These are phyloP conservation scores for Pterocarpus santalinus DNA, from an alignment of 306 rosid species.

Conservation along the genomic window DNA sequence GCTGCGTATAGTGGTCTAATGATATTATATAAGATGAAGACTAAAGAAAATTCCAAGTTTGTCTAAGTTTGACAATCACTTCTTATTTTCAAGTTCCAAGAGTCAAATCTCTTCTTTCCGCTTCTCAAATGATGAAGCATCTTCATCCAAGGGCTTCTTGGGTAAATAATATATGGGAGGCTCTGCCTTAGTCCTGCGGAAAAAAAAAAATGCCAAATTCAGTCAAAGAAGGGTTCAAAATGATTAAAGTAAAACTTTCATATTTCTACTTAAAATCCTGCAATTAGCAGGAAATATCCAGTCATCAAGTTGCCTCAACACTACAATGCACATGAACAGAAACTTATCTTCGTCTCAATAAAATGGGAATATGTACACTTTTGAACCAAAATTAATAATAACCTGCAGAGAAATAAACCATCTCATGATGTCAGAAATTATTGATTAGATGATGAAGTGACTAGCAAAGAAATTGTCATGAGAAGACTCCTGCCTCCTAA, in stretches of 20 bases:
- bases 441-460: constrained; percentile 35
- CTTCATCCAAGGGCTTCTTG: constrained; percentile 82
- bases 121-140: constrained; percentile 62
- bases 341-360: constrained; percentile 98
- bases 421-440: constrained; percentile 42
- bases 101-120: constrained; percentile 78
- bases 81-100: constrained; percentile 17
- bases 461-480: constrained; percentile 20
- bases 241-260: constrained; percentile 12
- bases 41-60: not conserved
- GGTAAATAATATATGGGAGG: constrained; percentile 94
- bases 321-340: constrained; percentile 81
- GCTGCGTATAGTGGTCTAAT: not conserved
- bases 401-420: constrained; percentile 69
- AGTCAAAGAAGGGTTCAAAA: constrained; percentile 38
- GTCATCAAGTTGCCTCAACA: constrained; percentile 74
- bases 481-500: constrained; percentile 17
- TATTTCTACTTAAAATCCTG: constrained; percentile 57
- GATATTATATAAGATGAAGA: constrained; percentile 25
- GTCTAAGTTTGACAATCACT: not conserved
- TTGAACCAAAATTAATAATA: constrained; percentile 97
- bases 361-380: constrained; percentile 99
- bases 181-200: constrained; percentile 85
- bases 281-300: constrained; percentile 61
- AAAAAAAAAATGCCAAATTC: constrained; percentile 48